Evolutionary conservation across 768 basidiomycete genomes (phyloP).

Genomic region (Calocera viscosa): DNA sequence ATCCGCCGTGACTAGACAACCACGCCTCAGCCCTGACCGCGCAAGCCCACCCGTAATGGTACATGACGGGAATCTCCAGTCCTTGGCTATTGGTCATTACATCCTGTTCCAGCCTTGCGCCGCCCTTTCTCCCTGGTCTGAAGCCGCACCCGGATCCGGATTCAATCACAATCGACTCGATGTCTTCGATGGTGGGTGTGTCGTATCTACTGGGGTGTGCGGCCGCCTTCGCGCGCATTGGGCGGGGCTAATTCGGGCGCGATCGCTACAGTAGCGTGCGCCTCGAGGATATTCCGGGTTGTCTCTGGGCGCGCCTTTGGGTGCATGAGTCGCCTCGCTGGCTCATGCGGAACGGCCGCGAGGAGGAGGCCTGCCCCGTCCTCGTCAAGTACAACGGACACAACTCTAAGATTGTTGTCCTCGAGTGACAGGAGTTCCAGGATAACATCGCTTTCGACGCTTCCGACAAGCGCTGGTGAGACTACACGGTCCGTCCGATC

Average conservation of each 20-base stretch:
- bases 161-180: slow-evolving; percentile 31
- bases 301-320: slow-evolving; percentile 52
- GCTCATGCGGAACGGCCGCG: too few relatives aligned
- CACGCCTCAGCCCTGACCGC: background rate
- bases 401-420: too few relatives aligned
- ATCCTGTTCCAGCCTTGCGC: slow-evolving; percentile 45
- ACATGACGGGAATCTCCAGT: slow-evolving; percentile 38
- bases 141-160: slow-evolving; percentile 49
- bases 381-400: too few relatives aligned
- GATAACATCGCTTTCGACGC: too few relatives aligned
- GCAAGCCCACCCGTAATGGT: slow-evolving; percentile 49
- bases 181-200: slow-evolving; percentile 33
- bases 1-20: slow-evolving; percentile 43
- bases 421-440: too few relatives aligned
- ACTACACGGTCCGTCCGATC: too few relatives aligned
- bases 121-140: slow-evolving; percentile 53
- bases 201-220: too few relatives aligned
- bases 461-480: too few relatives aligned
- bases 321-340: too few relatives aligned
- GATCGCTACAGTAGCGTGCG: slow-evolving; percentile 34
- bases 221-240: slow-evolving; percentile 11
- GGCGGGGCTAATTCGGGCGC: slow-evolving; percentile 18
- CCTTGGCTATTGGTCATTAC: slow-evolving; percentile 25
- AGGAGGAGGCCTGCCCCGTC: too few relatives aligned
- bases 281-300: slow-evolving; percentile 44